Conservation (phyloP, 306 rosid genomes). For the Canavalia gladiata region DNA sequence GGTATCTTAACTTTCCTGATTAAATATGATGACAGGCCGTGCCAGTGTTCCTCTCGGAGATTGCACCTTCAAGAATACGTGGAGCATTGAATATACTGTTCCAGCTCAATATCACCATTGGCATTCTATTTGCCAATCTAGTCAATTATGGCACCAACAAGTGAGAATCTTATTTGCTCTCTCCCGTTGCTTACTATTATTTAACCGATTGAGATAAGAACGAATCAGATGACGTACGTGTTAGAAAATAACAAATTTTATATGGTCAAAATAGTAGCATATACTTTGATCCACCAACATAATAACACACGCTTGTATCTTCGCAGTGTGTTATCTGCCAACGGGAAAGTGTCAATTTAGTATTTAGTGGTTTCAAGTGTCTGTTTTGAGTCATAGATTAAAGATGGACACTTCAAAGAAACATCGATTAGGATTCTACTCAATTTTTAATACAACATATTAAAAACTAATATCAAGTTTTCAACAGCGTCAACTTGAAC, state of each 20-base stretch:
- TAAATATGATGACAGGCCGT: constrained; percentile 72
- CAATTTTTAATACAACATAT: not conserved
- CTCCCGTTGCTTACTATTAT: not conserved
- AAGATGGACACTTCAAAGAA: constrained; percentile 1
- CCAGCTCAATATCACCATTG: constrained; percentile 86
- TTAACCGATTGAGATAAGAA: constrained; percentile 3
- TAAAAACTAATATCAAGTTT: not conserved
- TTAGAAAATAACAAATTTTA: not conserved
- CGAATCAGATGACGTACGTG: not conserved
- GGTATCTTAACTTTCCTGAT: not conserved
- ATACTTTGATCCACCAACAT: not conserved
- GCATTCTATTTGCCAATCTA: constrained; percentile 87
- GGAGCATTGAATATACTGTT: constrained; percentile 90
- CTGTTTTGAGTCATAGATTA: constrained; percentile 1
- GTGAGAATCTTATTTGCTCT: constrained; percentile 53
- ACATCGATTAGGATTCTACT: not conserved
- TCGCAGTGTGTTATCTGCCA: not conserved
- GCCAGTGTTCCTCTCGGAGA: constrained; percentile 91
- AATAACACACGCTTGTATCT: constrained; percentile 21
- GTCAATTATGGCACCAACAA: constrained; percentile 85
- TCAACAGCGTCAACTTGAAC: constrained; percentile 7
- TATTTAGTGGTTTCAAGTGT: not conserved
- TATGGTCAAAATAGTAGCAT: constrained; percentile 10
- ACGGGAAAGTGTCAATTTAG: constrained; percentile 23
- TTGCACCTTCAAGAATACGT: constrained; percentile 95